Evolutionary conservation across 2,329 filamentous ascomycete genomes (phyloP).

Genomic region (Septoria linicola): DNA sequence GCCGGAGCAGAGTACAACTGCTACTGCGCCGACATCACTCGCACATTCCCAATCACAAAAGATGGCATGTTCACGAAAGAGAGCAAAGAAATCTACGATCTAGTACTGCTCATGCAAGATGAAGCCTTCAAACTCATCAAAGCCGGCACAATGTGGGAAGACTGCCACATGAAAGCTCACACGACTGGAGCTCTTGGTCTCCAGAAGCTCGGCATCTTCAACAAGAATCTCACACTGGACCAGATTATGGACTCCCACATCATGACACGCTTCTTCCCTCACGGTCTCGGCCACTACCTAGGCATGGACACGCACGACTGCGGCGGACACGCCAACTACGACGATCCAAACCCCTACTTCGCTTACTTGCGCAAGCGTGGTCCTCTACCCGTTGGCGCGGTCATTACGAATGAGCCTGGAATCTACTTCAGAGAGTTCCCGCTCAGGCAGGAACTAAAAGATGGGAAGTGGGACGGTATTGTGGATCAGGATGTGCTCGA

Average conservation of each 20-base stretch:
- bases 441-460: slow-evolving; percentile 67
- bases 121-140: slow-evolving; percentile 72
- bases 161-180: slow-evolving; percentile 77
- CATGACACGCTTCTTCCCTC: slow-evolving; percentile 52
- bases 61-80: slow-evolving; percentile 67
- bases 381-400: slow-evolving; percentile 55
- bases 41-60: slow-evolving; percentile 73
- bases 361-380: slow-evolving; percentile 75
- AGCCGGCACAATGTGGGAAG: slow-evolving; percentile 74
- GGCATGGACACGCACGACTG: slow-evolving; percentile 55
- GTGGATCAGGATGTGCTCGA: slow-evolving; percentile 66
- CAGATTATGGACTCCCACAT: slow-evolving; percentile 47
- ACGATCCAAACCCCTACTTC: slow-evolving; percentile 80
- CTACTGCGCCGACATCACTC: slow-evolving; percentile 65
- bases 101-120: slow-evolving; percentile 84
- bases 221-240: slow-evolving; percentile 37
- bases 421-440: slow-evolving; percentile 75
- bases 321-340: slow-evolving; percentile 51
- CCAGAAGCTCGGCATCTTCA: slow-evolving; percentile 69
- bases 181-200: slow-evolving; percentile 78
- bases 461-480: slow-evolving; percentile 59
- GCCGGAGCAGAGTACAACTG: slow-evolving; percentile 63
- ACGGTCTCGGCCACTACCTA: slow-evolving; percentile 53
- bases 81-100: slow-evolving; percentile 55
- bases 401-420: slow-evolving; percentile 94